phyloP scores from a whole-genome alignment of 352 stramenopile genomes.

The Phytopythium boreale region DNA sequence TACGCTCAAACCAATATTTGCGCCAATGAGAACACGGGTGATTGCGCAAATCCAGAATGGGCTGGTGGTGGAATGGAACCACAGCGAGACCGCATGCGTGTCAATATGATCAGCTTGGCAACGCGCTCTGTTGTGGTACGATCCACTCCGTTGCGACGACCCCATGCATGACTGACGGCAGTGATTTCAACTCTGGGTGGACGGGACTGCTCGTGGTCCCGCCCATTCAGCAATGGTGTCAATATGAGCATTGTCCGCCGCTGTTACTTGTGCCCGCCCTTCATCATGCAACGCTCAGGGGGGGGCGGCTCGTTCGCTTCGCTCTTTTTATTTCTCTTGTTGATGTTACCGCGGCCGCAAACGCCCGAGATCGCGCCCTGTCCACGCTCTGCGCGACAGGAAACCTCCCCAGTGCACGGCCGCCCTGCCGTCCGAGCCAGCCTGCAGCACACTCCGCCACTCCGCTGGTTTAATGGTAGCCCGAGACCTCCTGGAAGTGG shows the following conservation, averaged over 20 bases:
- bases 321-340: not conserved
- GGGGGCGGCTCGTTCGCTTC: not conserved
- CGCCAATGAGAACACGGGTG: not conserved
- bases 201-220: too few species aligned
- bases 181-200: too few species aligned
- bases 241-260: too few species aligned
- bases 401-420: not conserved
- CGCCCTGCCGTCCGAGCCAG: not conserved
- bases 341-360: not conserved
- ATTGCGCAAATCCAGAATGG: constrained; percentile 5
- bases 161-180: too few species aligned
- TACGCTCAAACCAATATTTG: not conserved
- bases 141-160: too few species aligned
- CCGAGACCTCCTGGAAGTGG: constrained; percentile 92
- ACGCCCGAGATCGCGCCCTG: not conserved
- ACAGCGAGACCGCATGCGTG: too few species aligned
- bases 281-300: too few species aligned
- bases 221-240: too few species aligned
- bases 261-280: not conserved
- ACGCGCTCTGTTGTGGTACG: too few species aligned
- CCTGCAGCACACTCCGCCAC: not conserved
- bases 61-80: too few species aligned
- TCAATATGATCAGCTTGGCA: too few species aligned
- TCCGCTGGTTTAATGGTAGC: constrained; percentile 64
- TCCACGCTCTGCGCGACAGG: not conserved